Evolutionary conservation across 768 basidiomycete species (phyloP), one percentile per base, ranked within the genome.

Genomic region (Inosperma sp.): DNA sequence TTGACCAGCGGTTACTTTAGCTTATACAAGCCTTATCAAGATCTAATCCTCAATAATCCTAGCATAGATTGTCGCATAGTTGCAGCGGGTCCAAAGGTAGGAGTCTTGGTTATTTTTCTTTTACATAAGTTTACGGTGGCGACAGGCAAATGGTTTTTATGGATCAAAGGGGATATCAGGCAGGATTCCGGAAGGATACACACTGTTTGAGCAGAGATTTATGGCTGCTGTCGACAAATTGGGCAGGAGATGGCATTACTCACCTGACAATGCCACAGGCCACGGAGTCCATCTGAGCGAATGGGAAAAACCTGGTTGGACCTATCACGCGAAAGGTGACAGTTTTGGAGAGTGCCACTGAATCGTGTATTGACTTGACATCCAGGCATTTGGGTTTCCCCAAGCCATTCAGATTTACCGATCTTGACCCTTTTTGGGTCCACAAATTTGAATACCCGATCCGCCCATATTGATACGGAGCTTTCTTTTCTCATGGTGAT

Each of bases 1-100:
- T 71, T 97, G 62, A 99, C 96, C 6, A 93, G 86, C 59, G 96
- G 96, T 9, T 99, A 99, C 68, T 98, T 99, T 63, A 88, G 88
- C 6, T 72, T 98, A 26, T 88, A 88, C 62, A 71, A 76, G 51
- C 79, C 78, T 10, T 98, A 98, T 64, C 89, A 90, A 62, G 71
- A 81, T 23, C 72, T 84, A 30, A 72, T 89, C 10, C 74, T 96
- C 21, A 64, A 77, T 19, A 72, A 75, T 9, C 76, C 79, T 1
- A 74, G 75, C 23, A 66, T 80, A 22, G 73, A 78, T 31, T 85
- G 85, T 46, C 69, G 84, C 25, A 84, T 99, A 51, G 79, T 97
- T 4, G 88, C 84, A 19, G 88, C 96, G 2, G 82, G 86, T 53
- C 96, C 96, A 2, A 82, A 87, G 74, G 94, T 93, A 54, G 46